A percentile compares a stretch with the other conserved stretches of the same genome.
These are phyloP conservation scores for Fraxinus americana DNA, from an alignment of 257 asterid genomes.

Conservation along the genomic window DNA sequence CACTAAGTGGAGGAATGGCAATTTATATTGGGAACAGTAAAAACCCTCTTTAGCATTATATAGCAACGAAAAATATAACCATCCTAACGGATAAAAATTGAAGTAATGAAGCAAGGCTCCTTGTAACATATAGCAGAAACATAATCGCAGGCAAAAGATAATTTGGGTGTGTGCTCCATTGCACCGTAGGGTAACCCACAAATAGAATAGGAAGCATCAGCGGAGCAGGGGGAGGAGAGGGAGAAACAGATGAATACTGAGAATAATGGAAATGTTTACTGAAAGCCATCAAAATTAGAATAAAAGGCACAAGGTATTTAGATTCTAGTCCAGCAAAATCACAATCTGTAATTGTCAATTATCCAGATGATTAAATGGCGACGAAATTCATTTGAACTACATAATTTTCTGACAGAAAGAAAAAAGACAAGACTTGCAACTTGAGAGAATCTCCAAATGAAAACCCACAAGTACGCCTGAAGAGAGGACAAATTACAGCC, in stretches of 20 bases:
- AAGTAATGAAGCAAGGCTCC: neutral
- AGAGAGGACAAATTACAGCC: constrained; percentile 24
- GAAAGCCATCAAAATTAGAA: neutral
- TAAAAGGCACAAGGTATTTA: neutral
- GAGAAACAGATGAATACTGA: neutral
- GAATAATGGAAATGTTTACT: neutral
- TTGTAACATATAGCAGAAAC: neutral
- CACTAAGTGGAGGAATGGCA: neutral
- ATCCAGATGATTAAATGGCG: neutral
- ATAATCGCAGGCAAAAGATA: neutral
- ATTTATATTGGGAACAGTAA: neutral
- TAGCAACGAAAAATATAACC: neutral
- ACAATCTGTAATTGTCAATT: neutral
- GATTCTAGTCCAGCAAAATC: neutral
- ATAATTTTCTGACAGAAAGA: neutral
- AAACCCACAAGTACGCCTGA: neutral
- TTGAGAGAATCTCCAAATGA: constrained; percentile 5
- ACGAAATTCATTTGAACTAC: neutral
- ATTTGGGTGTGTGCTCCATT: neutral
- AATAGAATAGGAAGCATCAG: neutral
- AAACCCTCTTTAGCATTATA: neutral
- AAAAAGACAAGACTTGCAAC: constrained; percentile 8
- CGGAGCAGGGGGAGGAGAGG: neutral
- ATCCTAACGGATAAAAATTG: neutral
- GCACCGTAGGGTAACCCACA: neutral